A percentile compares a stretch with the other conserved stretches of the same genome.
Conservation (phyloP, 2,329 filamentous ascomycete genomes). For the Fusarium bulbicola region DNA sequence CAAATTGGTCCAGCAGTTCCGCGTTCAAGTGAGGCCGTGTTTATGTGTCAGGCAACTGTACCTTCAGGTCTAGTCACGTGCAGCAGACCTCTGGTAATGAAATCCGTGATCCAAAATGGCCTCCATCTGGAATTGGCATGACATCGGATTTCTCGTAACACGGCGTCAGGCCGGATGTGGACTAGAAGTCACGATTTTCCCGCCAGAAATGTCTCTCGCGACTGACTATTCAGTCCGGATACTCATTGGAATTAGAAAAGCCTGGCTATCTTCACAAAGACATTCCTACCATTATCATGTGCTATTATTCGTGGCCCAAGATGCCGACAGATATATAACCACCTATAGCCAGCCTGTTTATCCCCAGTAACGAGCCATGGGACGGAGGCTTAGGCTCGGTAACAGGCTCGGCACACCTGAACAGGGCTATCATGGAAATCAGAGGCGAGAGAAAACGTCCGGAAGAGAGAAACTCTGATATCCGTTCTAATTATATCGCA, state of each 20-base stretch:
- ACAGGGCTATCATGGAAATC: not conserved
- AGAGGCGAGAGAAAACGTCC: not conserved
- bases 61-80: constrained; percentile 3
- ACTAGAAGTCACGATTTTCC: not conserved
- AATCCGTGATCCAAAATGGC: not conserved
- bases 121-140: not conserved
- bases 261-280: constrained; percentile 6
- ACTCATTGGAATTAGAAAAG: constrained; percentile 27
- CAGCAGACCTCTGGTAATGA: not conserved
- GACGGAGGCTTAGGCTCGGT: constrained; percentile 17
- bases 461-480: not conserved
- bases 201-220: not conserved
- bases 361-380: not conserved
- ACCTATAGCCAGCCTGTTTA: not conserved
- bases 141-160: not conserved
- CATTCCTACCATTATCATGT: not conserved
- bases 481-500: constrained; percentile 1
- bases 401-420: constrained; percentile 28
- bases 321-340: not conserved
- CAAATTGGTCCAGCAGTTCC: constrained; percentile 3
- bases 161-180: not conserved
- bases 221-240: constrained; percentile 25
- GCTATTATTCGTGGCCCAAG: not conserved
- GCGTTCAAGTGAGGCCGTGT: not conserved
- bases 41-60: not conserved